Conservation (phyloP, 2,329 filamentous ascomycete genomes). For the Mariannaea elegans region DNA sequence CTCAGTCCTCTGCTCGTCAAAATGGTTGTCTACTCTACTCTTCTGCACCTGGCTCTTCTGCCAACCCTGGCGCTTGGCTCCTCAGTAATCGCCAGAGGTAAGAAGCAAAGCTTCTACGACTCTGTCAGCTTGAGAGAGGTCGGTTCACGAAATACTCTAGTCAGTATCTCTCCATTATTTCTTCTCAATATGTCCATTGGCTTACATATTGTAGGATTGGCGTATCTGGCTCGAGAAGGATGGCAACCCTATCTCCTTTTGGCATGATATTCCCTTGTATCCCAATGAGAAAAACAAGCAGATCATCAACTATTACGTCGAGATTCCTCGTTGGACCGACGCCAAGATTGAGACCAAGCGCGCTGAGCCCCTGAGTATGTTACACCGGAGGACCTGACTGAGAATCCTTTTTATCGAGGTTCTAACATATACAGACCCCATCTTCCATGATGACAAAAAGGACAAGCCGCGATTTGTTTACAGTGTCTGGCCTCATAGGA, state of each 20-base stretch:
- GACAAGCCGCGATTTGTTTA: constrained; percentile 50
- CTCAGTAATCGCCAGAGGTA: constrained; percentile 15
- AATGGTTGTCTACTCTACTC: constrained; percentile 29
- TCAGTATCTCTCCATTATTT: constrained; percentile 17
- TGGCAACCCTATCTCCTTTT: constrained; percentile 51
- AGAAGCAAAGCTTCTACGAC: constrained; percentile 29
- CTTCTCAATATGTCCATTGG: rapidly evolving
- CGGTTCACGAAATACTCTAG: constrained; percentile 50
- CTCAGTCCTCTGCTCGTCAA: not conserved
- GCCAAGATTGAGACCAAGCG: constrained; percentile 52
- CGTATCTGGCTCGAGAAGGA: constrained; percentile 51
- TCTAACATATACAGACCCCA: constrained; percentile 45
- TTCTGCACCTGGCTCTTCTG: constrained; percentile 32
- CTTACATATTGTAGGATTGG: constrained; percentile 46
- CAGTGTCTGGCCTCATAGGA: constrained; percentile 54
- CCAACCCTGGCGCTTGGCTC: constrained; percentile 29
- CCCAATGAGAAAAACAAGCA: constrained; percentile 45
- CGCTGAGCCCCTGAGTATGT: constrained; percentile 49
- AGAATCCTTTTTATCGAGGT: not conserved
- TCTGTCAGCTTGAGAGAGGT: constrained; percentile 46
- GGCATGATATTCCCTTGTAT: constrained; percentile 54
- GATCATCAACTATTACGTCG: constrained; percentile 51
- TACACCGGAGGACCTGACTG: not conserved
- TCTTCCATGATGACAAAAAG: constrained; percentile 52
- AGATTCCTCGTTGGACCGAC: constrained; percentile 54